phyloP scores from a whole-genome alignment of 73 alveolate genomes.

The Breviolum minutum region DNA sequence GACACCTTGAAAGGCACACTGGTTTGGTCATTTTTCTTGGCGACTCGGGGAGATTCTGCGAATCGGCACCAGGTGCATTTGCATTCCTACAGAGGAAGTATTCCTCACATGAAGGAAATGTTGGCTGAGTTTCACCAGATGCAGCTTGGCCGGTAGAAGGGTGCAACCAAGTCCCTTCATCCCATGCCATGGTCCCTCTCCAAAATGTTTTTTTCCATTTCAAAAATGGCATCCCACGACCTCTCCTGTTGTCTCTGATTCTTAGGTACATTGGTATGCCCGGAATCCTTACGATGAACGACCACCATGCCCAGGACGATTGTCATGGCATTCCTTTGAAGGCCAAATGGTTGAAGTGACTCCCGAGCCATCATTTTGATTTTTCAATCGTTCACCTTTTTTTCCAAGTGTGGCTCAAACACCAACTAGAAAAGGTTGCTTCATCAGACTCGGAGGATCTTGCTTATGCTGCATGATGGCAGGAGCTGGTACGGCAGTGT shows the following conservation, averaged over 20 bases:
- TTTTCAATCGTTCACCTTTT: no score
- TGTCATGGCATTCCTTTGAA: neutral
- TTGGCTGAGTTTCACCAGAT: slow-evolving; percentile 53
- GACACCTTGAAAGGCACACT: no score
- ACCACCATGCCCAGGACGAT: slow-evolving; percentile 39
- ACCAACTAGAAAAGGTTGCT: no score
- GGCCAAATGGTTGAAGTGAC: no score
- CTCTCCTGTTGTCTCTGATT: neutral
- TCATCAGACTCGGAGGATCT: neutral
- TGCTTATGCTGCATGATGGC: neutral
- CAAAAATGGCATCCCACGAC: neutral
- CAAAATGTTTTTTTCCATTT: neutral
- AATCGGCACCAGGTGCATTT: slow-evolving; percentile 38
- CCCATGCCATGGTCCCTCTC: neutral
- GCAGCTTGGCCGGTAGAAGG: neutral
- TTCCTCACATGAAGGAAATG: slow-evolving; percentile 55
- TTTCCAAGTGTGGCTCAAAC: no score
- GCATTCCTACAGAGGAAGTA: slow-evolving; percentile 53
- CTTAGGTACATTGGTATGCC: slow-evolving; percentile 78
- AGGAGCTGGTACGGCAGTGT: slow-evolving; percentile 86
- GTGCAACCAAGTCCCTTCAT: neutral
- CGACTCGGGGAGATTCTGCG: neutral
- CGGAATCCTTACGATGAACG: slow-evolving; percentile 49
- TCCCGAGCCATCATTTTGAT: no score
- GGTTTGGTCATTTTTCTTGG: neutral